Conservation (phyloP, 441 rosid genomes). For the Hura crepitans region DNA sequence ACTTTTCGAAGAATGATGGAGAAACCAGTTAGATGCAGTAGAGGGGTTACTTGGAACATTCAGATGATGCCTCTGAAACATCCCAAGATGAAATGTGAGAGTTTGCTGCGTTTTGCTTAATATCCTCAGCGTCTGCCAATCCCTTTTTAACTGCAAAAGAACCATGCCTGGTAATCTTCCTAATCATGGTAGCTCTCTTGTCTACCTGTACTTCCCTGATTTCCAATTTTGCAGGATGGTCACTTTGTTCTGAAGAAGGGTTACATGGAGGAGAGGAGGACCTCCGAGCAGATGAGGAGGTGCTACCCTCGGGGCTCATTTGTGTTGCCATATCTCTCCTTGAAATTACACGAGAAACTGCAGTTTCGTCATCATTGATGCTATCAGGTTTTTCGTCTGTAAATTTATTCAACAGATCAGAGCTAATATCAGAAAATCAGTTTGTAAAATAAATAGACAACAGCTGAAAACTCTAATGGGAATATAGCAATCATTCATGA, state of each 20-base stretch:
- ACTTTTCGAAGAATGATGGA: neutral
- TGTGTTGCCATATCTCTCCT: constrained; percentile 89
- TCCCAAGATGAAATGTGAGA: constrained; percentile 51
- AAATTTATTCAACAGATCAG: constrained; percentile 9
- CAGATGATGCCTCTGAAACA: constrained; percentile 47
- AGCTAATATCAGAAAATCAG: constrained; percentile 3
- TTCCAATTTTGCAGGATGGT: constrained; percentile 42
- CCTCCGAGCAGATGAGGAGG: constrained; percentile 37
- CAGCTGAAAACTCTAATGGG: neutral
- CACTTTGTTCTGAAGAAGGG: constrained; percentile 30
- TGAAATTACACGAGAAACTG: constrained; percentile 43
- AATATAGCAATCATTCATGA: neutral
- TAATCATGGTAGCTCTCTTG: constrained; percentile 50
- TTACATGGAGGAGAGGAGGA: constrained; percentile 43
- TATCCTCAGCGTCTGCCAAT: constrained; percentile 39
- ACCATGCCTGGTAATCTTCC: constrained; percentile 48
- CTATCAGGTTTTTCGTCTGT: constrained; percentile 58
- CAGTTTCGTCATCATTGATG: constrained; percentile 33
- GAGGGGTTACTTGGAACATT: constrained; percentile 48
- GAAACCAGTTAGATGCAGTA: neutral
- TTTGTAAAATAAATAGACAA: neutral
- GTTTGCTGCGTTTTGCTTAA: constrained; percentile 22
- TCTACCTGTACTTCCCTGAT: constrained; percentile 78
- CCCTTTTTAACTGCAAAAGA: constrained; percentile 38
- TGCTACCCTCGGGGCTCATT: constrained; percentile 63